Evolutionary conservation across 2,329 filamentous ascomycete genomes (phyloP), one percentile per base, ranked within the genome.

Genomic region (Pseudogymnoascus sp.): DNA sequence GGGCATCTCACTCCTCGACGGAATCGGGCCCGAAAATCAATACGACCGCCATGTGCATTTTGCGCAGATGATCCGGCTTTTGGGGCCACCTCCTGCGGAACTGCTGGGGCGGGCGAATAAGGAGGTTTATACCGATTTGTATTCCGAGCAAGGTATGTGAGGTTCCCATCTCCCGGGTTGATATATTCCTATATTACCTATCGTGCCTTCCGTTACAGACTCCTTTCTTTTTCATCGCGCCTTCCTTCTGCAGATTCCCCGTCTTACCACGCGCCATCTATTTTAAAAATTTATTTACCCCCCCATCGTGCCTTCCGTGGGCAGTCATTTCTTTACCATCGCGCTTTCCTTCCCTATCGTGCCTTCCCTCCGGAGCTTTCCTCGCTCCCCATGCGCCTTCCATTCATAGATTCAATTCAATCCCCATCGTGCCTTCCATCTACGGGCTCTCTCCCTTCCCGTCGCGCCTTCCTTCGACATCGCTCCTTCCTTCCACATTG

Each of bases 21-120:
- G 60, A 2, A 57, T 62, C 12, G n/a, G 64, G 51, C 39, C 26
- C 1, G 57, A 65, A 8, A 45, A 63, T 10, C 23, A 64, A 4
- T 78, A 78, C 57, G 69, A 72, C 68, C 69, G 74, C 40, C 75
- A 73, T 70, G 45, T 69, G 60, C 75, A 79, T 64, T 65, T 80
- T 8, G 76, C 77, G 5, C 71, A 79, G 66, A 79, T 79, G 71
- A 76, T 77, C 62, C 73, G 72, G 16, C 69, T 79, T 64, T 67
- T 79, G 1, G 77, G 76, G 12, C 72, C 71, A 37, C 76, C 76
- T 4, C 75, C 74, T 47, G 70, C 66, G 63, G 71, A 74, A 63
- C 51, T 78, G 7, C 63, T 77, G 63, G 64, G 71, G 66, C 71
- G 73, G 37, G 73, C 21, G 2, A 51, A 51, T n/a, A 51, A 4